phyloP scores from a whole-genome alignment of 345 rosid species.

The Bretschneidera sinensis region DNA sequence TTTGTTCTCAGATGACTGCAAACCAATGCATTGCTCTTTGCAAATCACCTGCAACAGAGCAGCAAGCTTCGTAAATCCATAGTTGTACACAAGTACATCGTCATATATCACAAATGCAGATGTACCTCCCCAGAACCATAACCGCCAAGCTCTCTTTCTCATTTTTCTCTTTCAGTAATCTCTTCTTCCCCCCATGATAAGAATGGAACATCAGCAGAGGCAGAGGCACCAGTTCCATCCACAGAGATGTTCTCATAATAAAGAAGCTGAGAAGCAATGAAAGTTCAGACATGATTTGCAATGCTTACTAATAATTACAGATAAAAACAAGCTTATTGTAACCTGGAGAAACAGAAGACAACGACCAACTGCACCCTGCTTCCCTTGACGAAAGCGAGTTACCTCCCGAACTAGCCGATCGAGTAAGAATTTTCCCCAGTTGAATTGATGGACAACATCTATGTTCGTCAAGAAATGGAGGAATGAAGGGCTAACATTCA shows the following conservation, averaged over 20 bases:
- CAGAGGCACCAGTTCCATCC: slow-evolving; percentile 24
- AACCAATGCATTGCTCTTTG: slow-evolving; percentile 21
- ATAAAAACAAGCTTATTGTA: background rate
- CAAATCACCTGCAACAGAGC: slow-evolving; percentile 27
- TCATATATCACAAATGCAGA: background rate
- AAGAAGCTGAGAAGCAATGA: slow-evolving; percentile 28
- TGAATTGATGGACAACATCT: slow-evolving; percentile 39
- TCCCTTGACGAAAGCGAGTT: slow-evolving; percentile 42
- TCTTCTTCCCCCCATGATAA: slow-evolving; percentile 49
- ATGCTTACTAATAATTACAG: slow-evolving; percentile 4
- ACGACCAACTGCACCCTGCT: slow-evolving; percentile 47
- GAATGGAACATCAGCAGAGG: slow-evolving; percentile 20
- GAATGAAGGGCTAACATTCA: slow-evolving; percentile 47
- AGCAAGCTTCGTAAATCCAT: slow-evolving; percentile 14
- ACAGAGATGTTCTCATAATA: slow-evolving; percentile 37
- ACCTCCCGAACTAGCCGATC: slow-evolving; percentile 43
- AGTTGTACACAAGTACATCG: background rate
- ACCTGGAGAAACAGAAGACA: slow-evolving; percentile 51
- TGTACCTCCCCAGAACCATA: slow-evolving; percentile 45
- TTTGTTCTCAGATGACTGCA: slow-evolving; percentile 17
- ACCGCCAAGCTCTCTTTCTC: slow-evolving; percentile 43
- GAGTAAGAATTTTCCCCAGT: slow-evolving; percentile 50
- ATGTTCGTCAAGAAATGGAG: slow-evolving; percentile 42
- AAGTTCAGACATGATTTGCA: slow-evolving; percentile 6
- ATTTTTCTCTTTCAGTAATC: slow-evolving; percentile 43